These are phyloP conservation scores for Inga leiocalycina DNA, from an alignment of 306 rosid species.

Conservation along the genomic window DNA sequence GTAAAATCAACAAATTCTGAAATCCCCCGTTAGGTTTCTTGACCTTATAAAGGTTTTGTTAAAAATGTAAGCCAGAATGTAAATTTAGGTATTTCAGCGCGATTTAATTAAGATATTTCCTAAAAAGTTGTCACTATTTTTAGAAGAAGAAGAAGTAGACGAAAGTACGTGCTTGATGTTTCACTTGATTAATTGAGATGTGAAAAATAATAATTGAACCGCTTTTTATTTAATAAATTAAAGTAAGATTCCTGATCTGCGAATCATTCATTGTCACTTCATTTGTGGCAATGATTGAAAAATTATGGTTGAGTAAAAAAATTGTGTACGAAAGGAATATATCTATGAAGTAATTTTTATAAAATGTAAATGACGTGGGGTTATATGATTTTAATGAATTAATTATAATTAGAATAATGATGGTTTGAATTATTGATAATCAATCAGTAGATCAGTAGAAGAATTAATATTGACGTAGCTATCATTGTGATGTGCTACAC, in stretches of 20 bases:
- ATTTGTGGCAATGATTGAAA: not conserved
- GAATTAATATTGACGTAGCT: not conserved
- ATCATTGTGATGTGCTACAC: constrained; percentile 4
- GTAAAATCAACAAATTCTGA: too few species aligned
- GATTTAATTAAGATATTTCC: too few species aligned
- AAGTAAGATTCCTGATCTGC: constrained; percentile 12
- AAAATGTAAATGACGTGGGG: constrained; percentile 5
- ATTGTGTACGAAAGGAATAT: constrained; percentile 11
- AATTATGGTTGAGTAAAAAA: not conserved
- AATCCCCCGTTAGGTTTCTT: too few species aligned
- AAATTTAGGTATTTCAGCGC: too few species aligned
- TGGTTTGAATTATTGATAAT: constrained; percentile 6
- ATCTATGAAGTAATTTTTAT: not conserved
- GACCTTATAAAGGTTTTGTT: too few species aligned
- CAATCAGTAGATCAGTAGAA: not conserved
- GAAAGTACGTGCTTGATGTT: not conserved
- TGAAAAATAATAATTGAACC: not conserved
- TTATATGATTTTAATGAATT: not conserved
- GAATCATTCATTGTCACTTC: not conserved
- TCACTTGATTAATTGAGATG: not conserved
- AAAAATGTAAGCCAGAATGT: too few species aligned
- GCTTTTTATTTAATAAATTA: constrained; percentile 4
- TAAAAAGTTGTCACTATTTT: too few species aligned
- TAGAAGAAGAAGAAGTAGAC: not conserved
- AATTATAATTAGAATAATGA: not conserved